Evolutionary conservation across 2,329 filamentous ascomycete genomes (phyloP).

Genomic region (Pleomassaria siparia): DNA sequence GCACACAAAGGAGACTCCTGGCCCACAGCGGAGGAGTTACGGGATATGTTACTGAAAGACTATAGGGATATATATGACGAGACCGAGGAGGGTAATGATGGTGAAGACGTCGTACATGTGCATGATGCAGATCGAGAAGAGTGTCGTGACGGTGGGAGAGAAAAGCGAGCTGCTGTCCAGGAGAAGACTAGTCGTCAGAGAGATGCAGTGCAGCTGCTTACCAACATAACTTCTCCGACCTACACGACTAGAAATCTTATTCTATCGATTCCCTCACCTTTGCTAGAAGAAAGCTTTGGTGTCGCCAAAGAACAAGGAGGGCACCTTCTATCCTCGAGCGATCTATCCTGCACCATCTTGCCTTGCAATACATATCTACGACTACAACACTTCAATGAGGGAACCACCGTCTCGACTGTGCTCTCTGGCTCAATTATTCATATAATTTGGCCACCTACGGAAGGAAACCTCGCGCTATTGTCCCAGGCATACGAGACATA

Average conservation of each 20-base stretch:
- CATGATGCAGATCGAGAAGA: not conserved
- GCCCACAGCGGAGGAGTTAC: slow-evolving; percentile 12
- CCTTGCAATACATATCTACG: slow-evolving; percentile 7
- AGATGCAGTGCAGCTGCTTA: slow-evolving; percentile 8
- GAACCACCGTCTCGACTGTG: slow-evolving; percentile 16
- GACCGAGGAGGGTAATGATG: slow-evolving; percentile 4
- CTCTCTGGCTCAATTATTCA: slow-evolving; percentile 19
- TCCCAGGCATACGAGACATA: slow-evolving; percentile 11
- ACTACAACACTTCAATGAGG: slow-evolving; percentile 22
- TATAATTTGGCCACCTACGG: slow-evolving; percentile 26
- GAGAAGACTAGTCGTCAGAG: not conserved
- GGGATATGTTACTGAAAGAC: slow-evolving; percentile 13
- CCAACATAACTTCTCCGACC: slow-evolving; percentile 5
- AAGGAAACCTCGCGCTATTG: slow-evolving; percentile 15
- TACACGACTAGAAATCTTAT: slow-evolving; percentile 2
- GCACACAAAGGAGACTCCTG: no score
- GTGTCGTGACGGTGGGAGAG: no score
- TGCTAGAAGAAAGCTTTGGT: slow-evolving; percentile 10
- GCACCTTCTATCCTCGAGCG: slow-evolving; percentile 5
- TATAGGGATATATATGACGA: not conserved
- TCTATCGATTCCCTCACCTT: slow-evolving; percentile 12
- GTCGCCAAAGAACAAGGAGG: slow-evolving; percentile 3
- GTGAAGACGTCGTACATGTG: not conserved
- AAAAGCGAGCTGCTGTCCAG: no score
- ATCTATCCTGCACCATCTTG: slow-evolving; percentile 10